Evolutionary conservation across 495 filamentous ascomycete species (phyloP).

Genomic region (Penicillium chermesinum): DNA sequence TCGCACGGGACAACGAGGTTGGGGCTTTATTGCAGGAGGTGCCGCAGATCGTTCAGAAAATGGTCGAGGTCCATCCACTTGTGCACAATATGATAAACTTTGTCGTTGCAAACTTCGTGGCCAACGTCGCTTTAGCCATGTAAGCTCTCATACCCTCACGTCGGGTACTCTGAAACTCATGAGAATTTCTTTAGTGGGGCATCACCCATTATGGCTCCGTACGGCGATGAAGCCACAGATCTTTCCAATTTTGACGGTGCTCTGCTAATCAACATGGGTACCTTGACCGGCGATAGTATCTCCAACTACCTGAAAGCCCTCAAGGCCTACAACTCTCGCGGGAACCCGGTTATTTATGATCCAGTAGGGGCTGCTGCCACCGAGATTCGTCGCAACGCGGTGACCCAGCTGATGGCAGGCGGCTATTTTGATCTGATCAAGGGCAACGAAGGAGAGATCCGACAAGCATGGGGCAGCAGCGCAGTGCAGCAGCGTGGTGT

Average conservation of each 20-base stretch:
- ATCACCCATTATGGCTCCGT: slow-evolving; percentile 90
- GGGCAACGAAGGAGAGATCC: slow-evolving; percentile 90
- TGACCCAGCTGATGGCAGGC: slow-evolving; percentile 63
- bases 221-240: slow-evolving; percentile 76
- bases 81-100: slow-evolving; percentile 97
- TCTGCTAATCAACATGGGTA: slow-evolving; percentile 94
- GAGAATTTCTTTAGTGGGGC: slow-evolving; percentile 50
- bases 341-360: slow-evolving; percentile 77
- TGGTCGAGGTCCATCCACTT: slow-evolving; percentile 61
- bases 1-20: slow-evolving; percentile 27
- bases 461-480: slow-evolving; percentile 54
- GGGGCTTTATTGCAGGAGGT: slow-evolving; percentile 39
- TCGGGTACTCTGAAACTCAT: no score
- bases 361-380: slow-evolving; percentile 92
- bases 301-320: slow-evolving; percentile 61
- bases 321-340: slow-evolving; percentile 71
- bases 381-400: slow-evolving; percentile 59
- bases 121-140: slow-evolving; percentile 79
- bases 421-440: slow-evolving; percentile 88
- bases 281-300: slow-evolving; percentile 66
- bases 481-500: slow-evolving; percentile 74
- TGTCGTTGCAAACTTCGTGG: slow-evolving; percentile 89
- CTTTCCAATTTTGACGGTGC: slow-evolving; percentile 60
- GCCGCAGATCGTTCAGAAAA: slow-evolving; percentile 52
- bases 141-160: no score